phyloP scores from a whole-genome alignment of 2,329 filamentous ascomycete species.

The Pseudomassariella vexata region DNA sequence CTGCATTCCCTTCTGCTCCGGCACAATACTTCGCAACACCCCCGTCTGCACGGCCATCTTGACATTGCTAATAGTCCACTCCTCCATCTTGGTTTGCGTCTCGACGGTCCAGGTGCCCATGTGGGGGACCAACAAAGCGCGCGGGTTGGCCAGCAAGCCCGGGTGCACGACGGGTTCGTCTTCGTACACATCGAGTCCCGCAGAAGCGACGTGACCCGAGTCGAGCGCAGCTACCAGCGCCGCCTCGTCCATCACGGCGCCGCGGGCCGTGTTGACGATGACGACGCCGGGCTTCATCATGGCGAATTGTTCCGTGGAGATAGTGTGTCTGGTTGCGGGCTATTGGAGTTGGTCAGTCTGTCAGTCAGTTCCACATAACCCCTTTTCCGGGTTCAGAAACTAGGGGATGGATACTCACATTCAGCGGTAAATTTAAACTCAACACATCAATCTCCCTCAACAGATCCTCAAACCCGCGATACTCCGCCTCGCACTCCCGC shows the following conservation, averaged over 20 bases:
- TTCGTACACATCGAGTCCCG: conserved; percentile 77
- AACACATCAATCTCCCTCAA: conserved; percentile 67
- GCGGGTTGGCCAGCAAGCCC: conserved; percentile 62
- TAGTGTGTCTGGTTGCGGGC: conserved; percentile 68
- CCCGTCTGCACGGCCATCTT: conserved; percentile 55
- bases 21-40: conserved; percentile 62
- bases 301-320: conserved; percentile 63
- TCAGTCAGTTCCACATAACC: neutral
- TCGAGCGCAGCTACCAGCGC: conserved; percentile 71
- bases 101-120: conserved; percentile 80
- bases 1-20: conserved; percentile 52
- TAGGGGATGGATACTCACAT: conserved; percentile 46
- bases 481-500: conserved; percentile 51
- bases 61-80: conserved; percentile 69
- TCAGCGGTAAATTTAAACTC: conserved; percentile 75
- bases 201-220: conserved; percentile 62
- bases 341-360: too few relatives aligned
- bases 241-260: conserved; percentile 75
- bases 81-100: conserved; percentile 63
- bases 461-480: conserved; percentile 69
- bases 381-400: too few relatives aligned
- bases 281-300: conserved; percentile 75
- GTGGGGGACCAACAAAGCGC: conserved; percentile 73
- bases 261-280: conserved; percentile 77
- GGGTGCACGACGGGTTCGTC: conserved; percentile 73